Conservation (phyloP, 2,329 filamentous ascomycete genomes). For the Drechslera avenae region DNA sequence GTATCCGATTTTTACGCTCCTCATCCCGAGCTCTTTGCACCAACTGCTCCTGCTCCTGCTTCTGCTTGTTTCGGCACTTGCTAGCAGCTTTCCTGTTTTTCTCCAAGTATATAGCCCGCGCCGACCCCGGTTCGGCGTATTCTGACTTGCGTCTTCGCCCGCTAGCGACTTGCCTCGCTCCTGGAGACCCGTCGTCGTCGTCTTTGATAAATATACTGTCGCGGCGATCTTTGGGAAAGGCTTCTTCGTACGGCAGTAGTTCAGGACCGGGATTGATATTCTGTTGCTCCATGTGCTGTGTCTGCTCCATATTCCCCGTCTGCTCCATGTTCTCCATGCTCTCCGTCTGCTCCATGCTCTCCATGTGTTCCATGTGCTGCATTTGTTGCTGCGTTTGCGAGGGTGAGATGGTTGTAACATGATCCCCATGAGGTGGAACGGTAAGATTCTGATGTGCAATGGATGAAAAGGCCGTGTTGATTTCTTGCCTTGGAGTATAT, state of each 20-base stretch:
- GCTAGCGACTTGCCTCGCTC: neutral
- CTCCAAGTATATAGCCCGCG: slow-evolving; percentile 56
- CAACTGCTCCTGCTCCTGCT: slow-evolving; percentile 58
- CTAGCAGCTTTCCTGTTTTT: slow-evolving; percentile 73
- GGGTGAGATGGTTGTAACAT: too few relatives aligned
- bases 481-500: too few relatives aligned
- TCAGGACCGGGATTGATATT: too few relatives aligned
- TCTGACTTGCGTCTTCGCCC: slow-evolving; percentile 25
- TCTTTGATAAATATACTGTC: slow-evolving; percentile 1
- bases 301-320: too few relatives aligned
- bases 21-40: slow-evolving; percentile 50
- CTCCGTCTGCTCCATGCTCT: too few relatives aligned
- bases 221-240: neutral
- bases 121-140: slow-evolving; percentile 32
- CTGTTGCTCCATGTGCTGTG: too few relatives aligned
- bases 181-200: slow-evolving; percentile 8
- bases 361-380: too few relatives aligned
- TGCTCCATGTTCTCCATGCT: too few relatives aligned
- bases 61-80: slow-evolving; percentile 73
- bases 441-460: too few relatives aligned
- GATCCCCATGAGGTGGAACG: too few relatives aligned
- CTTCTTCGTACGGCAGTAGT: neutral
- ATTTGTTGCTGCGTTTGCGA: too few relatives aligned
- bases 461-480: too few relatives aligned
- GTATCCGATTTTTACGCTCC: slow-evolving; percentile 33